Evolutionary conservation across 2,329 filamentous ascomycete genomes (phyloP).

Genomic region (Pseudogymnoascus sp.): DNA sequence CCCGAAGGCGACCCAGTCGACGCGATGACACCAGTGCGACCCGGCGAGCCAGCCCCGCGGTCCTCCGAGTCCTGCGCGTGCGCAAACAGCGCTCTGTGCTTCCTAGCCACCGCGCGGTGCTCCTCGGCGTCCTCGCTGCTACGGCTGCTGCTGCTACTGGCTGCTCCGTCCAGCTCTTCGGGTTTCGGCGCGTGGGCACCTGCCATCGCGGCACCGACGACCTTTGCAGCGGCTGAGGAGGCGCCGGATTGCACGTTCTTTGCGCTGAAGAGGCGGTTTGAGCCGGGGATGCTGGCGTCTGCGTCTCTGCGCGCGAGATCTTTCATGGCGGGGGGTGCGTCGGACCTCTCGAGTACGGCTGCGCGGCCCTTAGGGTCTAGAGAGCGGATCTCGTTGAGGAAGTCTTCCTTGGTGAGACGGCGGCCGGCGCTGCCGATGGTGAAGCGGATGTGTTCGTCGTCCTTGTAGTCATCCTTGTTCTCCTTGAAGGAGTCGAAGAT

Average conservation of each 20-base stretch:
- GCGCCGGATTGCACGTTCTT: constrained; percentile 26
- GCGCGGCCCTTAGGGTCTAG: constrained; percentile 57
- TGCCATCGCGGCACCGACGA: constrained; percentile 21
- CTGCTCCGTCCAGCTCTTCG: background rate
- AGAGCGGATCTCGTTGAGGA: constrained; percentile 66
- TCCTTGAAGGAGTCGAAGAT: constrained; percentile 13
- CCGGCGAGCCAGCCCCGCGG: constrained; percentile 18
- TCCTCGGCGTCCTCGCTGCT: constrained; percentile 4
- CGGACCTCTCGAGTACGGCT: constrained; percentile 26
- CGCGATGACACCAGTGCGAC: constrained; percentile 23
- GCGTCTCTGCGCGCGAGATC: constrained; percentile 27
- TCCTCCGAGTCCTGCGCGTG: constrained; percentile 30
- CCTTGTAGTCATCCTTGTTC: constrained; percentile 44
- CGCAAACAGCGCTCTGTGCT: constrained; percentile 35
- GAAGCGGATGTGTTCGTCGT: constrained; percentile 69
- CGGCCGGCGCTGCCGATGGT: constrained; percentile 67
- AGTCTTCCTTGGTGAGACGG: constrained; percentile 75
- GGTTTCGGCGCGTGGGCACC: constrained; percentile 15
- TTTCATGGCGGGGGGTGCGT: constrained; percentile 28
- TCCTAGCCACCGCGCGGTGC: background rate
- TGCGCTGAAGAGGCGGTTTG: constrained; percentile 31
- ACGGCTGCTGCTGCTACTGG: background rate
- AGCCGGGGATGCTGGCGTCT: constrained; percentile 22
- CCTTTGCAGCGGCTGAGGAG: constrained; percentile 16
- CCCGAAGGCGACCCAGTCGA: constrained; percentile 29